These are phyloP conservation scores for Reticulomyxa filosa DNA, from an alignment of 78 protist species.

Conservation along the genomic window DNA sequence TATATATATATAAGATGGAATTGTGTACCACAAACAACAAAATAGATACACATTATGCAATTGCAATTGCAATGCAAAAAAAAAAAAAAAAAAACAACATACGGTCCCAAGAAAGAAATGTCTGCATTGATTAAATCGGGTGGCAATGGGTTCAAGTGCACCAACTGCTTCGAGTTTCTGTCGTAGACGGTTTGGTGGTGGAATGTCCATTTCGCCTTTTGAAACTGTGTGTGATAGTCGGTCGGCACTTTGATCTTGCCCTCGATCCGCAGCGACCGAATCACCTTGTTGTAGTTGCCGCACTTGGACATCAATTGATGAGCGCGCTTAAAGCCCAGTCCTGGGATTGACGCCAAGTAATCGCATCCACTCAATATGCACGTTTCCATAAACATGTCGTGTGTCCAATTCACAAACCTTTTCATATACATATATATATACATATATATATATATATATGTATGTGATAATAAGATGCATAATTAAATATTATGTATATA, in stretches of 20 bases:
- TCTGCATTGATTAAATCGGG: not conserved
- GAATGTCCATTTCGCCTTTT: not conserved
- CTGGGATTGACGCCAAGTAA: constrained; percentile 51
- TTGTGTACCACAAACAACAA: no score
- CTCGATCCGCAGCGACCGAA: not conserved
- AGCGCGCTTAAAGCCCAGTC: constrained; percentile 77
- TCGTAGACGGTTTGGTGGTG: constrained; percentile 1
- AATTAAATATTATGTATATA: no score
- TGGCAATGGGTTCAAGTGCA: constrained; percentile 4
- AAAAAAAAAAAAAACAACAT: no score
- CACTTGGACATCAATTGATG: constrained; percentile 14
- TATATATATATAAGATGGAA: no score
- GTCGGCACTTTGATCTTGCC: not conserved
- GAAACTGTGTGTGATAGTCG: not conserved
- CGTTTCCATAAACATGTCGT: not conserved
- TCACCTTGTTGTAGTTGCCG: constrained; percentile 18
- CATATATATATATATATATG: no score
- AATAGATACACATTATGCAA: no score
- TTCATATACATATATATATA: no score
- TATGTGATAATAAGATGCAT: no score
- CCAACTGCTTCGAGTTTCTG: not conserved
- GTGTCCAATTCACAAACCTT: not conserved
- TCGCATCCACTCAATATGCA: constrained; percentile 89
- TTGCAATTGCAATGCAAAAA: no score
- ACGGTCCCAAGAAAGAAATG: not conserved